Evolutionary conservation across 2,329 filamentous ascomycete genomes (phyloP).

Genomic region (Fusarium vanettenii): DNA sequence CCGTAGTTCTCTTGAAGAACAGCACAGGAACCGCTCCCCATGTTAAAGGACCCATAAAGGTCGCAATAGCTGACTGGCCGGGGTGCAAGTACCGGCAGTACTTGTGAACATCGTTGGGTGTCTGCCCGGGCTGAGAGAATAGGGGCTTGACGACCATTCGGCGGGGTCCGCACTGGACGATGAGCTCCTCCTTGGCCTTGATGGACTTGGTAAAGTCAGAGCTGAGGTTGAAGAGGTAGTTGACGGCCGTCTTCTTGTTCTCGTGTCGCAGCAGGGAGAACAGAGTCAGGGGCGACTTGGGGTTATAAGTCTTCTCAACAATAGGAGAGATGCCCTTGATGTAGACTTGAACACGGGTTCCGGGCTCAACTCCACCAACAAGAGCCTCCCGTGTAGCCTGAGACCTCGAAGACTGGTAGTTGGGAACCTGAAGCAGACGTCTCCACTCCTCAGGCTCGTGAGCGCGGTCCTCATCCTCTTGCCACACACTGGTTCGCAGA

Average conservation of each 20-base stretch:
- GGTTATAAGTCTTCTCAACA: conserved; percentile 60
- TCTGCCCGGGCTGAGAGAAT: conserved; percentile 89
- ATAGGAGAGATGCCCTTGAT: conserved; percentile 65
- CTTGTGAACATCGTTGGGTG: conserved; percentile 97
- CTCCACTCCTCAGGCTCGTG: conserved; percentile 93
- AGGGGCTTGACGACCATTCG: conserved; percentile 89
- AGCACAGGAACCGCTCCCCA: conserved; percentile 94
- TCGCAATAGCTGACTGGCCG: conserved; percentile 87
- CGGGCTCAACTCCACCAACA: conserved; percentile 86
- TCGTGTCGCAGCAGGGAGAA: conserved; percentile 94
- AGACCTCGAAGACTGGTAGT: conserved; percentile 88
- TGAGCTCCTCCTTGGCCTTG: conserved; percentile 91
- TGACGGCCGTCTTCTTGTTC: conserved; percentile 90
- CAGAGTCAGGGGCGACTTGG: conserved; percentile 71
- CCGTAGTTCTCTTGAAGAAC: conserved; percentile 77
- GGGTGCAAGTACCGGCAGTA: conserved; percentile 93
- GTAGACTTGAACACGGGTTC: conserved; percentile 85
- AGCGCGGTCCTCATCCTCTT: conserved; percentile 85
- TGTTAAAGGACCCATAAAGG: conserved; percentile 88
- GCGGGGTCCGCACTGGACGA: conserved; percentile 90
- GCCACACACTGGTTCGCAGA: conserved; percentile 87
- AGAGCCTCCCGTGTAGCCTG: conserved; percentile 83
- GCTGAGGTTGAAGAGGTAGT: conserved; percentile 88
- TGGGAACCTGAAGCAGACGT: conserved; percentile 84
- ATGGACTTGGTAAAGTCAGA: conserved; percentile 80